A percentile compares a stretch with the other conserved stretches of the same genome.
These are phyloP conservation scores for Castanea mollissima DNA, from an alignment of 306 rosid genomes.

Conservation along the genomic window DNA sequence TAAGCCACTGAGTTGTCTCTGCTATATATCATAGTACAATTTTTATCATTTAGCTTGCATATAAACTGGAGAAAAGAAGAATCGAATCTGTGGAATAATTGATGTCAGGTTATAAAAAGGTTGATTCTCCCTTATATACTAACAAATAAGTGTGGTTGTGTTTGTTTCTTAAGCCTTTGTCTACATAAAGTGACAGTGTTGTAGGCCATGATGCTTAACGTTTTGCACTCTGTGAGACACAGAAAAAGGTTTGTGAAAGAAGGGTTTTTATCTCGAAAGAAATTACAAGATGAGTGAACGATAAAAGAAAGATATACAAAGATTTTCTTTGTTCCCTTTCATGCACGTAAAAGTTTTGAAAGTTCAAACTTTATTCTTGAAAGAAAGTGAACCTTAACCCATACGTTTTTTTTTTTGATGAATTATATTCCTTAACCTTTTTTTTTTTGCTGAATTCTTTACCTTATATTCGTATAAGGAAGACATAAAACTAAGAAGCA, in stretches of 20 bases:
- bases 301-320: constrained; percentile 8
- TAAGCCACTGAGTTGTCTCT: constrained; percentile 1
- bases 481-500: not conserved
- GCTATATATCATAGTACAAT: not conserved
- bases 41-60: not conserved
- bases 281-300: constrained; percentile 16
- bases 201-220: constrained; percentile 20
- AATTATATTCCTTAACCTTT: no score
- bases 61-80: not conserved
- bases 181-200: constrained; percentile 10
- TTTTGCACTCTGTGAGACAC: constrained; percentile 25
- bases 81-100: constrained; percentile 29
- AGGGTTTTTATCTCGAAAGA: constrained; percentile 5
- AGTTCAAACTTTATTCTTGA: not conserved
- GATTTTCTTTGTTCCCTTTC: not conserved
- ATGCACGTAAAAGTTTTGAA: not conserved
- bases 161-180: constrained; percentile 29
- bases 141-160: constrained; percentile 13
- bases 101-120: constrained; percentile 20
- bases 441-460: not conserved
- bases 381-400: not conserved
- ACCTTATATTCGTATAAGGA: no score
- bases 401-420: no score
- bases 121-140: not conserved
- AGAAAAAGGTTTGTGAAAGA: not conserved